Conservation (phyloP, 2,329 filamentous ascomycete genomes). For the Ceratocystis harringtonii region DNA sequence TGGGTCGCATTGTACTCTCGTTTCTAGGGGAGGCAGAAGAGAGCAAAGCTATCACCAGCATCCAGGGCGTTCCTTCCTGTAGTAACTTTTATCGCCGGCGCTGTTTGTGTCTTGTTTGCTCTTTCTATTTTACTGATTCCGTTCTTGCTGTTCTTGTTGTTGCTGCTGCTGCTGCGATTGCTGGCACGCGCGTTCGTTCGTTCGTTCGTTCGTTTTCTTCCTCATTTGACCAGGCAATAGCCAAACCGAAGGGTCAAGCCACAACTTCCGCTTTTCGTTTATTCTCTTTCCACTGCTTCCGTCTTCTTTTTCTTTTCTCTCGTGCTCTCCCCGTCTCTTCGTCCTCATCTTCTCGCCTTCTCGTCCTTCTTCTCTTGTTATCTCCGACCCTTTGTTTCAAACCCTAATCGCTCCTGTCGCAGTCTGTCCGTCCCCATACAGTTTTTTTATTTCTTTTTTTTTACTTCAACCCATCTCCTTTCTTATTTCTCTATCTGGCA, state of each 20-base stretch:
- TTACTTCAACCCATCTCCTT: neutral
- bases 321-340: neutral
- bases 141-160: too few relatives aligned
- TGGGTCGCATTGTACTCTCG: neutral
- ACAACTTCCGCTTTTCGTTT: neutral
- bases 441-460: neutral
- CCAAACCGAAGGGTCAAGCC: neutral
- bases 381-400: neutral
- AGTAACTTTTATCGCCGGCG: neutral
- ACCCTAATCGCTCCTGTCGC: neutral
- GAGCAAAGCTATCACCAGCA: neutral
- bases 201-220: neutral
- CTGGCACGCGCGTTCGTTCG: neutral
- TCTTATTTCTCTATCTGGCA: neutral
- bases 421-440: neutral
- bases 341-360: neutral
- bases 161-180: too few relatives aligned
- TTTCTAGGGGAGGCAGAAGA: neutral
- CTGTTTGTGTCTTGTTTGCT: neutral
- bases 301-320: neutral
- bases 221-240: neutral
- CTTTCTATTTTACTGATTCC: too few relatives aligned
- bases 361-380: neutral
- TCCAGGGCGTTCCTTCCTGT: neutral
- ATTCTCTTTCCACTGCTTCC: neutral